Evolutionary conservation across 2,329 filamentous ascomycete species (phyloP).

Genomic region (Fonsecaea multimorphosa): DNA sequence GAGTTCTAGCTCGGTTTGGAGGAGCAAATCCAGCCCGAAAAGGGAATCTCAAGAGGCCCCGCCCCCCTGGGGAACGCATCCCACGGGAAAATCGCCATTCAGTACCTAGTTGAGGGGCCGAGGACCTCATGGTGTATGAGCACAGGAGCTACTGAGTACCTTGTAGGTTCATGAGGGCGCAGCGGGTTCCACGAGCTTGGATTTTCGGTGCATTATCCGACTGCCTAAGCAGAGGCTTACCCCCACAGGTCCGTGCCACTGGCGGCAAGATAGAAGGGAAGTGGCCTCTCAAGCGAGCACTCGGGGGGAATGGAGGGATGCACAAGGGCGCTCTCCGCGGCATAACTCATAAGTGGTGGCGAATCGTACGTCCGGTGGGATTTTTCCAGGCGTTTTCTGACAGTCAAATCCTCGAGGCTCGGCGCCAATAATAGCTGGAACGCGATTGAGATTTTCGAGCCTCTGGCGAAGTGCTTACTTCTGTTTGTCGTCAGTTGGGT

Average conservation of each 20-base stretch:
- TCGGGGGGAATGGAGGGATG: not conserved
- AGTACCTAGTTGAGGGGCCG: not conserved
- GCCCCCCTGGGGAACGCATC: slow-evolving; percentile 5
- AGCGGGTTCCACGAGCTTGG: not conserved
- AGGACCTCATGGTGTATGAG: not conserved
- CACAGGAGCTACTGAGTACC: too few species aligned
- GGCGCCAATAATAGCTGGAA: not conserved
- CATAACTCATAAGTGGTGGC: not conserved
- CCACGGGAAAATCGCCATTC: slow-evolving; percentile 8
- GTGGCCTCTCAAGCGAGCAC: not conserved
- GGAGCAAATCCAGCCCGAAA: not conserved
- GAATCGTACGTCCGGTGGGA: not conserved
- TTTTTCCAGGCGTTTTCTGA: not conserved
- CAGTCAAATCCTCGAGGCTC: not conserved
- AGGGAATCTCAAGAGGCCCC: not conserved
- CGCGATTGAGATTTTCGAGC: not conserved
- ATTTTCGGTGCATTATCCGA: slow-evolving; percentile 14
- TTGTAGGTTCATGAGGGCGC: not conserved
- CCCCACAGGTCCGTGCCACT: not conserved
- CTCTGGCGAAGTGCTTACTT: not conserved
- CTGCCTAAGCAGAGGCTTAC: not conserved
- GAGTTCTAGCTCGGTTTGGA: slow-evolving; percentile 6
- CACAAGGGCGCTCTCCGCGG: not conserved
- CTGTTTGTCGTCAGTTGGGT: not conserved
- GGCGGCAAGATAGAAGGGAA: not conserved